Evolutionary conservation across 495 filamentous ascomycete genomes (phyloP).

Genomic region (Penicillium verhagenii): DNA sequence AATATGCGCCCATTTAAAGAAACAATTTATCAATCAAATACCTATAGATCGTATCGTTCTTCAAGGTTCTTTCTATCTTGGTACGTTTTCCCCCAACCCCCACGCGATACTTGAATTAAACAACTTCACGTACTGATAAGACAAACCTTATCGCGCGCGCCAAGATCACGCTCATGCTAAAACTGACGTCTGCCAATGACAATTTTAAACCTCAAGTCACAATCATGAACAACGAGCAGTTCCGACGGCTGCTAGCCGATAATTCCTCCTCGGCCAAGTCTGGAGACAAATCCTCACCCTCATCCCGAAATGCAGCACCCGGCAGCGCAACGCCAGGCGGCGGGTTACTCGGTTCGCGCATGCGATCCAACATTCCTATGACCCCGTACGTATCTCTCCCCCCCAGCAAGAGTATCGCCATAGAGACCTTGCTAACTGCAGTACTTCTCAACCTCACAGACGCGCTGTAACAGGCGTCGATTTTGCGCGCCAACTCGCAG

Average conservation of each 20-base stretch:
- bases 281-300: constrained; percentile 8
- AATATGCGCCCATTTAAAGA: no score
- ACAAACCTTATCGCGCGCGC: constrained; percentile 14
- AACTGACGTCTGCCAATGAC: constrained; percentile 13
- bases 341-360: constrained; percentile 26
- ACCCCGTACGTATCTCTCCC: constrained; percentile 59
- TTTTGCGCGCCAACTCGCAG: constrained; percentile 83
- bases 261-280: constrained; percentile 30
- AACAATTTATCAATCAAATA: no score
- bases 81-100: neutral
- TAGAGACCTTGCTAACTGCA: constrained; percentile 7
- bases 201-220: neutral
- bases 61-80: neutral
- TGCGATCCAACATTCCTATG: constrained; percentile 80
- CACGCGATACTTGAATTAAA: neutral
- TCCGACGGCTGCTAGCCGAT: constrained; percentile 77
- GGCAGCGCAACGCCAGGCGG: constrained; percentile 31
- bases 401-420: no score
- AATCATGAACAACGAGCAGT: constrained; percentile 93
- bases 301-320: constrained; percentile 17
- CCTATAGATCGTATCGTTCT: no score
- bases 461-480: constrained; percentile 68
- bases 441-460: constrained; percentile 39
- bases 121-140: neutral
- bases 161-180: constrained; percentile 16